Conservation (phyloP, 768 basidiomycete species). For the Tulasnella sp. region DNA sequence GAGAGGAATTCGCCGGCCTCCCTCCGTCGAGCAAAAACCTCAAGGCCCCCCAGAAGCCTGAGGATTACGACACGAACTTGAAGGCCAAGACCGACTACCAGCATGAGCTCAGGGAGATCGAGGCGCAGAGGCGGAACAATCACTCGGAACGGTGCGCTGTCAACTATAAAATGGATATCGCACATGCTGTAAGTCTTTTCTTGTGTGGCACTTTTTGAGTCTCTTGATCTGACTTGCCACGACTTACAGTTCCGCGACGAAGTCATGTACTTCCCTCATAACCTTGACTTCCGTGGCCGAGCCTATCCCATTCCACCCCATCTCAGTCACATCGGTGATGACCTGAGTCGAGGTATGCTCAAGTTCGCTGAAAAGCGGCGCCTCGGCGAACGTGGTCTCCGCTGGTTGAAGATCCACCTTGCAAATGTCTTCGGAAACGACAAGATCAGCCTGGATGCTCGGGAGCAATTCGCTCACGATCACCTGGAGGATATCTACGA, state of each 20-base stretch:
- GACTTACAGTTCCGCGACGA: slow-evolving; percentile 71
- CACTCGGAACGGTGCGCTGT: slow-evolving; percentile 88
- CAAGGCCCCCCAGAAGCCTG: slow-evolving; percentile 53
- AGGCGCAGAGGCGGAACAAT: slow-evolving; percentile 61
- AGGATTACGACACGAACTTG: slow-evolving; percentile 44
- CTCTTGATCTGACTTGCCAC: neutral
- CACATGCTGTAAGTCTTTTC: slow-evolving; percentile 59
- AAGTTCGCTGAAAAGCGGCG: slow-evolving; percentile 72
- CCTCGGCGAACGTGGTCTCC: slow-evolving; percentile 73
- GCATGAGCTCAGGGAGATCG: slow-evolving; percentile 46
- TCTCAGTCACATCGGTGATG: slow-evolving; percentile 92
- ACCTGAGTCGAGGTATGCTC: slow-evolving; percentile 80
- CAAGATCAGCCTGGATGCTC: slow-evolving; percentile 89
- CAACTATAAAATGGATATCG: slow-evolving; percentile 97
- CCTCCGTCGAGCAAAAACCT: slow-evolving; percentile 63
- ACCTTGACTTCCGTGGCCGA: slow-evolving; percentile 94
- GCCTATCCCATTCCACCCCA: slow-evolving; percentile 96
- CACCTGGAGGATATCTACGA: slow-evolving; percentile 73
- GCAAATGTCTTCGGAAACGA: slow-evolving; percentile 91
- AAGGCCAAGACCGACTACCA: slow-evolving; percentile 49
- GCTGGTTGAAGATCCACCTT: slow-evolving; percentile 93
- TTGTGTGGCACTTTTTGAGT: neutral
- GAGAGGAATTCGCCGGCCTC: slow-evolving; percentile 72
- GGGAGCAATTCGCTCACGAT: slow-evolving; percentile 68
- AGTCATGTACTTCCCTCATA: slow-evolving; percentile 86